Percentiles rank a stretch among this genome's conserved stretches.
Conservation (phyloP, 371 early-diverging fungal genomes). For the Blyttiomyces sp. region DNA sequence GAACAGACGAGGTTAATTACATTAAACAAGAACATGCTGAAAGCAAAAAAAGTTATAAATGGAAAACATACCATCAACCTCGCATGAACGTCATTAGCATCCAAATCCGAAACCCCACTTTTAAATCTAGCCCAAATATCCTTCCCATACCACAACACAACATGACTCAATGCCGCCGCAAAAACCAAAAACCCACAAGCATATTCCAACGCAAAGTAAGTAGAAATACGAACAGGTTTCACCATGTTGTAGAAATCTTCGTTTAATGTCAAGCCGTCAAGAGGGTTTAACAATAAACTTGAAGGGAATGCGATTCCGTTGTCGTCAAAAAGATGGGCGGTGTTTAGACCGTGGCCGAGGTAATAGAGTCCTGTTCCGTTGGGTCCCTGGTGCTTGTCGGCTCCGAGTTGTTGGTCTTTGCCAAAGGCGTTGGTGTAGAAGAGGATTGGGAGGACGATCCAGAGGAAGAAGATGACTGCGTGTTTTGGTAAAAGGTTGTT, state of each 20-base stretch:
- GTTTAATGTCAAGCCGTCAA: conserved; percentile 3
- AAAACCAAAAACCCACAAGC: conserved; percentile 14
- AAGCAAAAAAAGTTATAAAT: too few relatives aligned
- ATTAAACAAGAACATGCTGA: too few relatives aligned
- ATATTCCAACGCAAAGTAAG: conserved; percentile 27
- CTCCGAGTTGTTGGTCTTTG: not conserved
- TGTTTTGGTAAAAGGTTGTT: too few relatives aligned
- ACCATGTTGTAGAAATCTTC: conserved; percentile 5
- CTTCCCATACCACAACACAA: conserved; percentile 29
- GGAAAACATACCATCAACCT: conserved; percentile 16
- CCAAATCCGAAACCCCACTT: conserved; percentile 4
- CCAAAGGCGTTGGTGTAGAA: conserved; percentile 56
- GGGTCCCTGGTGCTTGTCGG: conserved; percentile 3
- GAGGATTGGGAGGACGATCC: conserved; percentile 70
- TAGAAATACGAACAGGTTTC: conserved; percentile 20
- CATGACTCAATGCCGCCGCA: conserved; percentile 24
- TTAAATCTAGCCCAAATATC: conserved; percentile 24
- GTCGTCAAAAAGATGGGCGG: not conserved
- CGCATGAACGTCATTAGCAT: conserved; percentile 25
- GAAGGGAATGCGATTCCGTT: not conserved
- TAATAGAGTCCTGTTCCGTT: not conserved
- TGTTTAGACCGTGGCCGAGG: not conserved
- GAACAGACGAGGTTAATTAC: too few relatives aligned
- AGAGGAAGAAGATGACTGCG: conserved; percentile 66
- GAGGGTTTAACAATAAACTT: not conserved